Base-by-base conservation (phyloP, 202 grass and related monocot genomes). In the Saccharum hybrid region DNA sequence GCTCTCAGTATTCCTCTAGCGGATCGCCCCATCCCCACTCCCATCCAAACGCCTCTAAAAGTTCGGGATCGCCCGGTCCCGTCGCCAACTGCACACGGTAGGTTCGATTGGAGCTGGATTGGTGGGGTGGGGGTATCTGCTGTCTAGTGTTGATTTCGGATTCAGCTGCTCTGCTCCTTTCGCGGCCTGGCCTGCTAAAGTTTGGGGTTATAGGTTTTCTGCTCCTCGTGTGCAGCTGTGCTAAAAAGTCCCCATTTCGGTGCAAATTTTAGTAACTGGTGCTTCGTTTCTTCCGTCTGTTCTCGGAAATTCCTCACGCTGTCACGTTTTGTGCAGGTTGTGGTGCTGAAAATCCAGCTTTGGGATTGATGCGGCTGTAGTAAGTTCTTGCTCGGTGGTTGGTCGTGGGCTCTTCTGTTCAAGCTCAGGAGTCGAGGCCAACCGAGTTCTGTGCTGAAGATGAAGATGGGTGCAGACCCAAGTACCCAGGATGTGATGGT, bases 381-480 rank as follows among this genome's bases (percentile, higher is more conserved):
- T 83, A 40, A 41, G 5, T 63, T 66, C 6, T 66, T 74, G 28
- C 30, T 70, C 51, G 9, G 76, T 81, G 63, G 82, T 76, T 56
- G 37, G 57, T 79, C 26, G 56, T 31, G 42, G 79, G 56, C 73
- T 77, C 30, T 33, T 48, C 48, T 37, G 5, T 46, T 80, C 61
- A 56, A 86, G 63, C 63, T 64, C 84, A 79, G 79, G 80, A 75
- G 52, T 83, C 83, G 51, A 83, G 74, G 43, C 61, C 68, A 86
- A 51, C 49, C 36, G 67, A 30, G 12, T 90, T 36, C 31, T 13
- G 23, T 45, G 60, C 79, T 31, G 83, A 64, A 81, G 77, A 65
- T 36, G 64, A 60, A 77, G 72, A 81, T 85, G 82, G 81, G 46
- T 77, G 71, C 69, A 45, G 91, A 94, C 23, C 83, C 80, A 76